Evolutionary conservation across 805 yeast species (phyloP).

Genomic region (Ogataea trehaloabstinens): DNA sequence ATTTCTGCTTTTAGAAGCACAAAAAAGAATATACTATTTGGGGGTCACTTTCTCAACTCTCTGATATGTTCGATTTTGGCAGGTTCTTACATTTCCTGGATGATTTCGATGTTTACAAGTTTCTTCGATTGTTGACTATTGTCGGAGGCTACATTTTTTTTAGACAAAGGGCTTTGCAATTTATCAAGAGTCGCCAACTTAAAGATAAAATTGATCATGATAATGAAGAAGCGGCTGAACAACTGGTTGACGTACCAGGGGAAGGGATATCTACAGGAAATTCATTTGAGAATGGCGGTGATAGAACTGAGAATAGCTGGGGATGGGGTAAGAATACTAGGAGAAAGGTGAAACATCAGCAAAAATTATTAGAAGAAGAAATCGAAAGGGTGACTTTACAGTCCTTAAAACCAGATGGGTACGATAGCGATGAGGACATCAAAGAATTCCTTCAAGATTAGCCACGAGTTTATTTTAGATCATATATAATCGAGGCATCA

Average conservation of each 20-base stretch:
- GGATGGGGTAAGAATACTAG: conserved; percentile 85
- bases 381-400: conserved; percentile 39
- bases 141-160: conserved; percentile 63
- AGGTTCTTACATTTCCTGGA: conserved; percentile 38
- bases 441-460: conserved; percentile 54
- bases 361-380: conserved; percentile 51
- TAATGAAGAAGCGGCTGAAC: conserved; percentile 38
- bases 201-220: conserved; percentile 47
- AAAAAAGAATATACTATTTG: too few species aligned
- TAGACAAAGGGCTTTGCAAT: conserved; percentile 55
- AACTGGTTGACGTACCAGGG: conserved; percentile 33
- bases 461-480: too few species aligned
- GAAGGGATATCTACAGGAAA: conserved; percentile 21
- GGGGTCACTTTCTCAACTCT: too few species aligned
- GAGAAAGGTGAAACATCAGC: conserved; percentile 52
- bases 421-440: conserved; percentile 64
- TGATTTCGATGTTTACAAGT: conserved; percentile 43
- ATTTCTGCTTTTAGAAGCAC: too few species aligned
- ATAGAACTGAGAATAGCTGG: conserved; percentile 45
- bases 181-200: conserved; percentile 55
- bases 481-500: too few species aligned
- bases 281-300: conserved; percentile 21
- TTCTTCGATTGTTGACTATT: conserved; percentile 46
- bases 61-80: conserved; percentile 27
- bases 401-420: conserved; percentile 24